Evolutionary conservation across 106 monocot species (phyloP).

Genomic region (Iris macrosiphon): DNA sequence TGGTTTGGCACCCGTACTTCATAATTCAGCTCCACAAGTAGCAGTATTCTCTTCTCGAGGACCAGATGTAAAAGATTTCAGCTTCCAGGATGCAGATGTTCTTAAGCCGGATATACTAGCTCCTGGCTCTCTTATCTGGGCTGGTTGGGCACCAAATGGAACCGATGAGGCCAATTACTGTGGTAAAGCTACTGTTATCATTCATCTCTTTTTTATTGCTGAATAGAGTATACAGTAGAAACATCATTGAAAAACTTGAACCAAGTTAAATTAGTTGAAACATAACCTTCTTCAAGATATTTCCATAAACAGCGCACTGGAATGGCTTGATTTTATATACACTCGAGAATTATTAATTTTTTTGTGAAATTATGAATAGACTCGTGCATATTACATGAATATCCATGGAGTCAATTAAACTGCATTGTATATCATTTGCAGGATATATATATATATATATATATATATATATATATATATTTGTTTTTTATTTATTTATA

Average conservation of each 20-base stretch:
- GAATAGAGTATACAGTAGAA: background rate
- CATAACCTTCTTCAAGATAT: too few species aligned
- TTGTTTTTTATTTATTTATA: too few species aligned
- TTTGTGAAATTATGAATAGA: too few species aligned
- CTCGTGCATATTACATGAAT: too few species aligned
- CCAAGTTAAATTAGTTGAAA: too few species aligned
- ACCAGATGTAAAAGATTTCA: slow-evolving; percentile 96
- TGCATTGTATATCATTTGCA: too few species aligned
- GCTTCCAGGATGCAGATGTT: slow-evolving; percentile 96
- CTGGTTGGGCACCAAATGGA: slow-evolving; percentile 99
- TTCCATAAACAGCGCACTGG: too few species aligned
- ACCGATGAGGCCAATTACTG: slow-evolving; percentile 87
- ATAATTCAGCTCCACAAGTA: slow-evolving; percentile 91
- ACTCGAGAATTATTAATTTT: too few species aligned
- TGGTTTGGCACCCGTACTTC: slow-evolving; percentile 76
- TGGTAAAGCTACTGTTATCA: slow-evolving; percentile 24
- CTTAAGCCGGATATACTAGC: slow-evolving; percentile 96
- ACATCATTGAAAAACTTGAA: background rate
- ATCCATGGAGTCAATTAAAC: too few species aligned
- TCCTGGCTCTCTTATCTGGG: slow-evolving; percentile 95
- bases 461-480: too few species aligned
- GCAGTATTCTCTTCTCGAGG: slow-evolving; percentile 94
- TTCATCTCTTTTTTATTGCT: background rate
- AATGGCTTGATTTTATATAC: too few species aligned
- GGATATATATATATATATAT: too few species aligned